These are phyloP conservation scores for Russula foetens DNA, from an alignment of 768 basidiomycete species.

Conservation along the genomic window DNA sequence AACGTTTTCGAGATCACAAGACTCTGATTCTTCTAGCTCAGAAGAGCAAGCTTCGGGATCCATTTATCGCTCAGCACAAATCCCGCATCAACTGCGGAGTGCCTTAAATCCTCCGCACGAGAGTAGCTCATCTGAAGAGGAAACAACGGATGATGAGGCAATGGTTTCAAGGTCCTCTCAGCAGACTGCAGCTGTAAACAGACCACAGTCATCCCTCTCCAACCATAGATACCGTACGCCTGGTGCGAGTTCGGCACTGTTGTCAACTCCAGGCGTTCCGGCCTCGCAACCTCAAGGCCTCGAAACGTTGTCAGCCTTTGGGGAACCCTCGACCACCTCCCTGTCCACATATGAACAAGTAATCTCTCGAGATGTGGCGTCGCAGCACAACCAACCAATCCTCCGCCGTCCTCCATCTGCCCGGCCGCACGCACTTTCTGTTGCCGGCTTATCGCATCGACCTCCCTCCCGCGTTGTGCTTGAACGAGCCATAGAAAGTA, in stretches of 20 bases:
- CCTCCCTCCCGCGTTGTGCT: slow-evolving; percentile 46
- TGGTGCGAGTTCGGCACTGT: slow-evolving; percentile 49
- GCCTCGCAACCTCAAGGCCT: slow-evolving; percentile 61
- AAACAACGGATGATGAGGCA: slow-evolving; percentile 19
- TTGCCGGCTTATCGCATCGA: slow-evolving; percentile 25
- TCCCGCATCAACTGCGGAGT: slow-evolving; percentile 9
- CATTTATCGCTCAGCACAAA: slow-evolving; percentile 14
- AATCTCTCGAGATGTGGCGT: slow-evolving; percentile 4
- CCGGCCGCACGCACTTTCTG: slow-evolving; percentile 18
- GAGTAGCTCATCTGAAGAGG: slow-evolving; percentile 17
- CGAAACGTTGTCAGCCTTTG: slow-evolving; percentile 68
- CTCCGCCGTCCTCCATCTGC: slow-evolving; percentile 16
- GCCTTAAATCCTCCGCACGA: slow-evolving; percentile 19
- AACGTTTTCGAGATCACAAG: slow-evolving; percentile 39
- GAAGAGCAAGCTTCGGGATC: slow-evolving; percentile 28
- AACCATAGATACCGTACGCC: slow-evolving; percentile 76
- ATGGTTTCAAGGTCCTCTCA: slow-evolving; percentile 22
- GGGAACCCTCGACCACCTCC: slow-evolving; percentile 34
- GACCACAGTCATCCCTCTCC: slow-evolving; percentile 73
- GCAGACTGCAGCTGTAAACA: slow-evolving; percentile 26
- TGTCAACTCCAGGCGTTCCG: slow-evolving; percentile 48
- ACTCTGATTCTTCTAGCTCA: slow-evolving; percentile 59
- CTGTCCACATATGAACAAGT: slow-evolving; percentile 28
- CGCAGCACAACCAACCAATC: not conserved
- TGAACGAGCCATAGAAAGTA: slow-evolving; percentile 69